Percentiles rank a stretch among this genome's conserved stretches.
Evolutionary conservation across 345 rosid genomes (phyloP).

Genomic region (Syzygium jambos): DNA sequence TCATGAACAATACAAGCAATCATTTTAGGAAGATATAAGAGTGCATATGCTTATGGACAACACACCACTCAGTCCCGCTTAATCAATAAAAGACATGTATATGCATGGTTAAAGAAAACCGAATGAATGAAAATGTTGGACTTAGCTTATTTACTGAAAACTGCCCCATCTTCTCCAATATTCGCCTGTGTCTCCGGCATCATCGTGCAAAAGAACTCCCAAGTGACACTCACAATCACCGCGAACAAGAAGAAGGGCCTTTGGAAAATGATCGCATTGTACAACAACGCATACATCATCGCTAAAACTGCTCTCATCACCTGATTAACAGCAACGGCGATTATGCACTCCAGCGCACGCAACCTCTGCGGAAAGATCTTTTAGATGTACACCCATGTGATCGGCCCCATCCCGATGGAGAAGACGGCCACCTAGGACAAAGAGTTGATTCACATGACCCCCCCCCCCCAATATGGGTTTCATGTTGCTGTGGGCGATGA

Average conservation of each 20-base stretch:
- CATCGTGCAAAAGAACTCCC: neutral
- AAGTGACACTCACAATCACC: neutral
- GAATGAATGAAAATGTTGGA: neutral
- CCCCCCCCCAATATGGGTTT: conserved; percentile 47
- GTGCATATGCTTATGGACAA: too few species aligned
- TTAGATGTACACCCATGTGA: conserved; percentile 66
- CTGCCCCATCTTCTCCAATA: too few species aligned
- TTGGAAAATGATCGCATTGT: neutral
- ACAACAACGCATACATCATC: conserved; percentile 41
- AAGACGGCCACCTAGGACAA: conserved; percentile 59
- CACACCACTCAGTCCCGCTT: too few species aligned
- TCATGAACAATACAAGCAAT: too few species aligned
- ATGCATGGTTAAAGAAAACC: neutral
- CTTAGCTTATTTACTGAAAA: neutral
- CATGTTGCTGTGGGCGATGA: conserved; percentile 32
- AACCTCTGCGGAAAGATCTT: conserved; percentile 83
- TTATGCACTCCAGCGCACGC: conserved; percentile 66
- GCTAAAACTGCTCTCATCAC: conserved; percentile 60
- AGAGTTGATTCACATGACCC: conserved; percentile 33
- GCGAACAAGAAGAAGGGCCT: neutral
- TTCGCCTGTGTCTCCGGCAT: too few species aligned
- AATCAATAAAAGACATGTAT: too few species aligned
- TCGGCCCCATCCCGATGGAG: conserved; percentile 81
- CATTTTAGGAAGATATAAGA: too few species aligned
- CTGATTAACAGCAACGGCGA: conserved; percentile 55